Base-by-base conservation (phyloP, 2,329 filamentous ascomycete genomes). In the Aureobasidium sp. region DNA sequence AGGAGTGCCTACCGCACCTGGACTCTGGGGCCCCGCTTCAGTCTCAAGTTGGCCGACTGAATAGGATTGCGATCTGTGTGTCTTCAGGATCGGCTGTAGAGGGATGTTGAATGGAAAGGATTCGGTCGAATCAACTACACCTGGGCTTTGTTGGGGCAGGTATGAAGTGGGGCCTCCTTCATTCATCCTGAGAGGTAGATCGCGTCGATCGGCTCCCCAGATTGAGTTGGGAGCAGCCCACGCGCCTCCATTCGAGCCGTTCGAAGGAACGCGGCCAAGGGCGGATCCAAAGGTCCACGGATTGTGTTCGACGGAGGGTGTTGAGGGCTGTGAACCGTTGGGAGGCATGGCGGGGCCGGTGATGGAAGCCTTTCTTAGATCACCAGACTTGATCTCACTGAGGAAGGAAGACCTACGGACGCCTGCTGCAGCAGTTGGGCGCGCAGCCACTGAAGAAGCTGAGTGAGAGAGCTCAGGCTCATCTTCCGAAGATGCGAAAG, bases 21-120 rank as follows among this genome's bases (percentile, higher is more conserved):
- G 40, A 33, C 33, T 40, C 15, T 37, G 42, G 3, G 23, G 19
- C 10, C 25, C 55, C 6, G 45, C 29, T 2, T 93, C 89, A 0
- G 86, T 82, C 57, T 96, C 91, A 63, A 91, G 79, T 71, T 96
- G 92, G 4, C 92, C 92, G 50, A 95, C 93, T 0, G 93, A 97
- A 73, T 97, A 97, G 4, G 94, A 97, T 73, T 96, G 90, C 6
- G 94, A 99, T 45, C 94, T 86, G 68, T 95, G 94, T 1, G 90
- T 91, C 74, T 97, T 97, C 1, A 89, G 89, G 0, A 90, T 94
- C 0, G 93, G 91, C 64, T 95, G 89, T 21, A 95, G 79, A 4
- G 91, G 91, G 65, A 95, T 95, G 7, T 89, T 82, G 68, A 95
- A 95, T 0, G 90, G 89, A 58, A 95, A 88, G 49, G 66, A 31